These are phyloP conservation scores for Tylopilus sp. DNA, from an alignment of 1,284 basidiomycete species.

Conservation along the genomic window DNA sequence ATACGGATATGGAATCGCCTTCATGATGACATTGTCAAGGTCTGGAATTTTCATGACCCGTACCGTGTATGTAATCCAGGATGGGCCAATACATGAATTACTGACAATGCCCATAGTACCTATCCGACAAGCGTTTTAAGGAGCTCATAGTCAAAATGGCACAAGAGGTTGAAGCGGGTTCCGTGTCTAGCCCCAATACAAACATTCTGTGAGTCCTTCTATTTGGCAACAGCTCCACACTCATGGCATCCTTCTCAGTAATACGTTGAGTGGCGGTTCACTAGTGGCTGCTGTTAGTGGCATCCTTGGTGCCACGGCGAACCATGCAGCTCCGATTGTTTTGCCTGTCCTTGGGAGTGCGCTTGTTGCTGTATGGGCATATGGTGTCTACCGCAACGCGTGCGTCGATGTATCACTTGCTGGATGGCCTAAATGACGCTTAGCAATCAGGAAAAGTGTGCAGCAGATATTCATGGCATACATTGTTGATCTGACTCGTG, in stretches of 20 bases:
- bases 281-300: background rate
- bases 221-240: background rate
- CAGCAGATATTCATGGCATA: constrained; percentile 1
- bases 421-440: background rate
- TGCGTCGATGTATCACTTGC: background rate
- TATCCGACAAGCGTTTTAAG: constrained; percentile 3
- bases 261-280: background rate
- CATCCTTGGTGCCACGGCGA: background rate
- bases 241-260: background rate
- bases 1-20: constrained; percentile 4
- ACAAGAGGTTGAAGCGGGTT: background rate
- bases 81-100: background rate
- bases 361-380: background rate
- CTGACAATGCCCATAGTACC: background rate
- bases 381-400: background rate
- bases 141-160: background rate
- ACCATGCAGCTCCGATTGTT: constrained; percentile 4
- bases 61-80: too few species aligned
- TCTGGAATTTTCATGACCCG: too few species aligned
- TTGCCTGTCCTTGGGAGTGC: background rate
- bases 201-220: background rate
- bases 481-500: background rate
- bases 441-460: background rate
- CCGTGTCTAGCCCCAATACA: background rate
- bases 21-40: constrained; percentile 4